Base-by-base conservation (phyloP, 2,329 filamentous ascomycete genomes). In the Chaetomiaceae sp. region DNA sequence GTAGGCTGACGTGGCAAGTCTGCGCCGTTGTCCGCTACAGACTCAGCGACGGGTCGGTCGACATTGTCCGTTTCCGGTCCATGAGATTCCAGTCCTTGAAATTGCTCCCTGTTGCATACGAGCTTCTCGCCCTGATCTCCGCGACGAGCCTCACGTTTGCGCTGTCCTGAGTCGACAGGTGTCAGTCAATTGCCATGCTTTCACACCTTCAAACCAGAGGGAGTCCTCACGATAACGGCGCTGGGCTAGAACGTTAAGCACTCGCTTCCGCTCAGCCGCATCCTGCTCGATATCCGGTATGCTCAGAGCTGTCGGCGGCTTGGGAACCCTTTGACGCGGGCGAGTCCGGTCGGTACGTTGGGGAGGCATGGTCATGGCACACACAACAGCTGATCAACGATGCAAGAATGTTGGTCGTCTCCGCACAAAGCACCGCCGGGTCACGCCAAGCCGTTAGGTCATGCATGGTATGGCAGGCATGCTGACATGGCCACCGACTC, bases 221-320 rank as follows among this genome's bases (percentile, higher is more conserved):
- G 30, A 33, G n/a, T 7, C 12, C 62, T 54, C 53, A 74, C 73
- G 64, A 45, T 78, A 79, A 63, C 75, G 65, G 37, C 75, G 66
- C 50, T 78, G 75, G 1, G 75, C 74, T 29, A 79, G 59, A 9
- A 78, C 71, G 45, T 77, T 78, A 18, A 78, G 52, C 1, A 76
- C 65, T 10, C 75, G 65, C 57, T 78, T 79, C 18, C 75, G 65
- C 59, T 78, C 74, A 3, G 68, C 63, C 1, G 74, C 70, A 60
- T 78, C 67, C 18, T 76, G 64, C 5, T 73, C 68, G 15, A 75
- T 72, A 39, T 73, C 58, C 5, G 74, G 73, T 6, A 76, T 65
- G 1, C 63, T 61, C 6, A 76, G 58, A 3, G 57, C n/a, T 5
- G 66, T 62, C 2, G 68, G 64, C 15, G 66, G 49, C 53, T 72